Evolutionary conservation across 2,329 filamentous ascomycete species (phyloP), one percentile per base, ranked within the genome.

Genomic region (Aspergillus neoniger): DNA sequence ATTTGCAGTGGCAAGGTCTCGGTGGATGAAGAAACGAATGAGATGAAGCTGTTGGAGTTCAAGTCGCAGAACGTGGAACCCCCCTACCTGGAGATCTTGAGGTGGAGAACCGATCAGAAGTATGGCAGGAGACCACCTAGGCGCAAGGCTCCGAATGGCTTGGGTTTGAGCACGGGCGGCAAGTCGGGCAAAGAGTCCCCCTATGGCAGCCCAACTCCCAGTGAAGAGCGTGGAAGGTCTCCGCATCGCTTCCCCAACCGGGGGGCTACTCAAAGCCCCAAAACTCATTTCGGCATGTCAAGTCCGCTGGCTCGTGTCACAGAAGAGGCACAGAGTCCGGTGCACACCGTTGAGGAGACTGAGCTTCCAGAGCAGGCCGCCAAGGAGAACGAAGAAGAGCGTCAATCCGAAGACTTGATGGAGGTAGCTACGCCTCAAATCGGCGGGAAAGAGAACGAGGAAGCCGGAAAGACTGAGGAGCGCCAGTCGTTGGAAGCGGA

Each of bases 51-150:
- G 70, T 88, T 91, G 69, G 92, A 96, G 75, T 98, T 98, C 82
- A 95, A 91, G 82, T 85, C 88, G 55, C 86, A 90, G 66, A 91
- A 91, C 57, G 91, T 97, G 57, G 94, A 98, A 77, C 95, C 95
- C 19, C 85, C 89, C 25, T 99, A 98, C 77, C 88, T 99, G 72
- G 94, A 96, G 73, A 96, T 99, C 72, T 81, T 99, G 69, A 86
- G 95, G 68, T 98, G 95, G 92, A 88, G 95, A 73, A 88, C 90
- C 79, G 95, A 99, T 74, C 94, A 98, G 76, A 98, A 96, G 80
- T 90, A 95, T 75, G 94, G 94, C 51, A 81, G 86, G 58, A 82
- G 81, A 67, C 76, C 74, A 36, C 81, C 81, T 53, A 83, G 80
- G 65, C 81, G 79, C 70, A 81, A 81, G 66, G 72, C 71, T 32